Conservation (phyloP, 83 land plant species). For the Picea abies region DNA sequence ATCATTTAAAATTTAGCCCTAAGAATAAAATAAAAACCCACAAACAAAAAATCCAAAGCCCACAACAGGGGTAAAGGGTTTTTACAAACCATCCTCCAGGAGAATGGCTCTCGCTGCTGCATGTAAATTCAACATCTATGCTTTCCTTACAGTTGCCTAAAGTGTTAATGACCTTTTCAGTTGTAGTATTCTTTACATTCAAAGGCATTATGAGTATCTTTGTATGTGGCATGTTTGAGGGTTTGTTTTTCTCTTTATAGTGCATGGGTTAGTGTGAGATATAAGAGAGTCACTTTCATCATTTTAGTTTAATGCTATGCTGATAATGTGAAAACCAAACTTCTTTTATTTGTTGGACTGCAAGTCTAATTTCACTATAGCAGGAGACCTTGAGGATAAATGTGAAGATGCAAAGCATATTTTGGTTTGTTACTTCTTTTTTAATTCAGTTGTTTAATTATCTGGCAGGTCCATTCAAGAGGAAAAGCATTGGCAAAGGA, state of each 20-base stretch:
- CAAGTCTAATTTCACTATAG: neutral
- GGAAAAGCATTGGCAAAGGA: conserved; percentile 98
- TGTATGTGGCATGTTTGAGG: no score
- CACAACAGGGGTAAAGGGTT: no score
- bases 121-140: no score
- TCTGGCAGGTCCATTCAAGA: conserved; percentile 87
- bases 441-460: neutral
- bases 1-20: no score
- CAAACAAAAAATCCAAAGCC: no score
- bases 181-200: no score
- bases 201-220: no score
- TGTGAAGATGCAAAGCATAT: neutral
- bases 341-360: neutral
- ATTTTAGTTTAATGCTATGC: neutral
- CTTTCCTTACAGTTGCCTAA: no score
- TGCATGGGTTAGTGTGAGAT: neutral
- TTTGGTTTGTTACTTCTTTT: neutral
- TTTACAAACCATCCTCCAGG: no score
- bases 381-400: neutral
- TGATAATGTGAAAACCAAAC: neutral
- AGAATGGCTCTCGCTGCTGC: no score
- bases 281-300: neutral
- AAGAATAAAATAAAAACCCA: no score
- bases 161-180: no score
- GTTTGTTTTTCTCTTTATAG: neutral